Evolutionary conservation across 345 rosid species (phyloP).

Genomic region (Microcos paniculata): DNA sequence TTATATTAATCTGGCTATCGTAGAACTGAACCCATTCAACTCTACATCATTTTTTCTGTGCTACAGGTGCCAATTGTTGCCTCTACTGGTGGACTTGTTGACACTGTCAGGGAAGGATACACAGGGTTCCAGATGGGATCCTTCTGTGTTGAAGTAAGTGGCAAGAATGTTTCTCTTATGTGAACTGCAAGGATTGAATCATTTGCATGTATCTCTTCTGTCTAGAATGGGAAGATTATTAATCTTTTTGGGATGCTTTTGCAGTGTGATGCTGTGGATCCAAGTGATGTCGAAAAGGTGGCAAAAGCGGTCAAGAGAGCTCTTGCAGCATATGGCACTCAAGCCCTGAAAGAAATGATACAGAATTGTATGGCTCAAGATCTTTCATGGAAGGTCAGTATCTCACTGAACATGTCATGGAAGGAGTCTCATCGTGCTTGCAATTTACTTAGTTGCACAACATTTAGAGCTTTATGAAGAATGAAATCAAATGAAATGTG

Average conservation of each 20-base stretch:
- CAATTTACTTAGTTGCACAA: neutral
- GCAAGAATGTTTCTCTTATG: neutral
- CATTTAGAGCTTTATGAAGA: neutral
- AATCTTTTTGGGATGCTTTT: neutral
- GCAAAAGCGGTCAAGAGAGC: constrained; percentile 61
- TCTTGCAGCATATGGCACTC: constrained; percentile 52
- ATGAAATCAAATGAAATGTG: neutral
- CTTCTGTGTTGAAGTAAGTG: constrained; percentile 69
- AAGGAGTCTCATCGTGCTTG: neutral
- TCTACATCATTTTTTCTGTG: neutral
- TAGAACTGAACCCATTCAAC: neutral
- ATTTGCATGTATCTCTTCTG: neutral
- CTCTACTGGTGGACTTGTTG: constrained; percentile 95
- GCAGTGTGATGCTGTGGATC: constrained; percentile 85
- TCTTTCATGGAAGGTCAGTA: constrained; percentile 92
- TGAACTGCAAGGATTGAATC: neutral
- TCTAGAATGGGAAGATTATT: neutral
- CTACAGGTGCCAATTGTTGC: constrained; percentile 76
- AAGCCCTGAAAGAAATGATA: constrained; percentile 70
- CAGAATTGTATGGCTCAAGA: constrained; percentile 89
- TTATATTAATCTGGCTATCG: neutral
- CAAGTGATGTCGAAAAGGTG: constrained; percentile 68
- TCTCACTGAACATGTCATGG: neutral
- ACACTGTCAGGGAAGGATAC: constrained; percentile 85
- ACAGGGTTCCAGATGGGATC: constrained; percentile 94